Conservation (phyloP, 1,284 basidiomycete species). For the Tilletia setariae region DNA sequence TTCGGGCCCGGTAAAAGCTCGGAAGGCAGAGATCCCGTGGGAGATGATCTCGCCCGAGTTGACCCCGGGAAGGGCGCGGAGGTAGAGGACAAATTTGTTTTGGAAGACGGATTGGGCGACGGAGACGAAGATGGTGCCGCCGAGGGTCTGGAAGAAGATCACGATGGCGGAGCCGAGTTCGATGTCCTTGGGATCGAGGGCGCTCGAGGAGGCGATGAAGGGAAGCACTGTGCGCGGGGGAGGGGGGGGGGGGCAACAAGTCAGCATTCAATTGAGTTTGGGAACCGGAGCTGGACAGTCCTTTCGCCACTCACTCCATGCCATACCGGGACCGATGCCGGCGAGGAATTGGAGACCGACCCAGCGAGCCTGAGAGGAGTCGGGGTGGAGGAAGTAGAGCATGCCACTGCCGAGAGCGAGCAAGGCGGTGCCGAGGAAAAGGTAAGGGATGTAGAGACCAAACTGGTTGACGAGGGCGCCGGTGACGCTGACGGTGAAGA, state of each 20-base stretch:
- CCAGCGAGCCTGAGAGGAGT: constrained; percentile 25
- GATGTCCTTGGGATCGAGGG: constrained; percentile 28
- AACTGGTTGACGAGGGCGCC: constrained; percentile 35
- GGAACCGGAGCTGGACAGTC: too few species aligned
- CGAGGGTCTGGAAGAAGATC: constrained; percentile 35
- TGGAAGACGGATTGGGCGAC: constrained; percentile 34
- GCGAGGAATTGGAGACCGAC: constrained; percentile 34
- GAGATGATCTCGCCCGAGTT: constrained; percentile 24
- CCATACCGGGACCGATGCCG: constrained; percentile 28
- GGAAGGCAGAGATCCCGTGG: constrained; percentile 30
- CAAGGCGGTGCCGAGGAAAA: constrained; percentile 28
- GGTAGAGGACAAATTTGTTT: constrained; percentile 31
- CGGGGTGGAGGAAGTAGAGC: constrained; percentile 28
- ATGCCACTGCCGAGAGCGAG: constrained; percentile 26
- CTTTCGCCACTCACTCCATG: constrained; percentile 18
- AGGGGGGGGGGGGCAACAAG: neutral
- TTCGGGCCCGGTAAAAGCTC: constrained; percentile 23
- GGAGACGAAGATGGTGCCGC: constrained; percentile 31
- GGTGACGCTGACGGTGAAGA: constrained; percentile 35
- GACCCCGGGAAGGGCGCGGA: constrained; percentile 23
- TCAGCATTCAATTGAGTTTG: too few species aligned
- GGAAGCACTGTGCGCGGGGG: constrained; percentile 28
- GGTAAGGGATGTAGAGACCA: constrained; percentile 38
- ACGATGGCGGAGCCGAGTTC: constrained; percentile 33
- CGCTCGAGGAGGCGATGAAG: constrained; percentile 29